Conservation (phyloP, 805 yeast genomes). For the Candida koratica region DNA sequence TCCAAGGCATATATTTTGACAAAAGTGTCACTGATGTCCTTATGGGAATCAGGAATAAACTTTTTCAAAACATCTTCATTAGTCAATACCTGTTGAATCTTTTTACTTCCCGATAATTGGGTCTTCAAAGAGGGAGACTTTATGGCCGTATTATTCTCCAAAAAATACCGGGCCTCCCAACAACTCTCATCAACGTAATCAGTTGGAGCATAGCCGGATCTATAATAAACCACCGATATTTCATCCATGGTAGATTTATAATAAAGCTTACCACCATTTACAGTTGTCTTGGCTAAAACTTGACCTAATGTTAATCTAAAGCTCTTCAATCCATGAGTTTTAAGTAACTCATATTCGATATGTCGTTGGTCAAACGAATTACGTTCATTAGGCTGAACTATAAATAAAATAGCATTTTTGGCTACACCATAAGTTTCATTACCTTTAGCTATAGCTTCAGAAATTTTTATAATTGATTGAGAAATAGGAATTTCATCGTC, state of each 20-base stretch:
- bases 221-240: conserved; percentile 82
- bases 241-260: conserved; percentile 58
- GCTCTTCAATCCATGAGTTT: conserved; percentile 53
- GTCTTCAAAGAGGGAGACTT: conserved; percentile 89
- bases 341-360: conserved; percentile 66
- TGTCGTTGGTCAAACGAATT: conserved; percentile 90
- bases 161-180: conserved; percentile 71
- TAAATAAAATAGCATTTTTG: conserved; percentile 60
- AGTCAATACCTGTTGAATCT: conserved; percentile 86
- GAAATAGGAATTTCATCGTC: conserved; percentile 60
- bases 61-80: conserved; percentile 43
- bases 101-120: conserved; percentile 90
- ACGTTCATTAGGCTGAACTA: conserved; percentile 81
- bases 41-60: conserved; percentile 38
- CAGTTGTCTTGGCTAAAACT: conserved; percentile 40
- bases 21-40: conserved; percentile 55
- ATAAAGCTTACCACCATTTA: conserved; percentile 46
- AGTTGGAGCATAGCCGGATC: conserved; percentile 83
- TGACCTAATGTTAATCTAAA: conserved; percentile 66
- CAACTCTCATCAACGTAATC: conserved; percentile 63
- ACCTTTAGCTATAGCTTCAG: conserved; percentile 67
- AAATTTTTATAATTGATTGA: conserved; percentile 56
- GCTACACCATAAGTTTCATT: conserved; percentile 50
- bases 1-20: conserved; percentile 88
- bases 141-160: conserved; percentile 77